Conservation (phyloP, 2,329 filamentous ascomycete species). For the Penicillium decumbens region DNA sequence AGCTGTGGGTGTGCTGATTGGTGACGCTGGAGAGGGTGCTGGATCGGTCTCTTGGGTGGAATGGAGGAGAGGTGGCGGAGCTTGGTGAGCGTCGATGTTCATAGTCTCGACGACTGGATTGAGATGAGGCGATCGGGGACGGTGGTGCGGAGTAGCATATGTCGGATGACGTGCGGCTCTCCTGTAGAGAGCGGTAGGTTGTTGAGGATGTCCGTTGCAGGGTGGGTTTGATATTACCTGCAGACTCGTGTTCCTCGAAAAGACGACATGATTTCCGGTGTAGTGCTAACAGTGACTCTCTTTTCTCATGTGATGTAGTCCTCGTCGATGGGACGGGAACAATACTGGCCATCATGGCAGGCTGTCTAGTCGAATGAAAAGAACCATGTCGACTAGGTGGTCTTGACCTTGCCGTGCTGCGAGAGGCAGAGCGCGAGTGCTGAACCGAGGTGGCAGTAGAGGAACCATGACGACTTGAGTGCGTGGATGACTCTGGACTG, state of each 20-base stretch:
- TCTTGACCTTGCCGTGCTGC: slow-evolving; percentile 30
- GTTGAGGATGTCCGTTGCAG: slow-evolving; percentile 9
- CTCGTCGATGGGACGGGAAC: slow-evolving; percentile 22
- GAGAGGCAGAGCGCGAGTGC: slow-evolving; percentile 33
- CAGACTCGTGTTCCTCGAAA: slow-evolving; percentile 28
- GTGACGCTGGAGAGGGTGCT: slow-evolving; percentile 14
- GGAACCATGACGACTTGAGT: slow-evolving; percentile 19
- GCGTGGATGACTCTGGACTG: slow-evolving; percentile 7
- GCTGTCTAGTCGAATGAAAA: slow-evolving; percentile 28
- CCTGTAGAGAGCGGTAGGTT: slow-evolving; percentile 6
- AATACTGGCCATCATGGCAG: slow-evolving; percentile 22
- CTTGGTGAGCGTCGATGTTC: slow-evolving; percentile 14
- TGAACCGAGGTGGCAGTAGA: slow-evolving; percentile 25
- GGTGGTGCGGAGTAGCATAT: slow-evolving; percentile 16
- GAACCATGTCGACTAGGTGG: slow-evolving; percentile 29
- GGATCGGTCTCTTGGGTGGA: slow-evolving; percentile 12
- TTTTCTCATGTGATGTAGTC: slow-evolving; percentile 22
- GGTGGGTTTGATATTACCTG: slow-evolving; percentile 3
- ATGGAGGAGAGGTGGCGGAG: slow-evolving; percentile 6
- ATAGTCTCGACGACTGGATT: slow-evolving; percentile 12
- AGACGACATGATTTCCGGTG: slow-evolving; percentile 42
- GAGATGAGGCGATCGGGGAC: slow-evolving; percentile 16
- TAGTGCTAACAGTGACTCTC: slow-evolving; percentile 36
- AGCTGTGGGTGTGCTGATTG: slow-evolving; percentile 19
- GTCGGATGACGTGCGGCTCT: slow-evolving; percentile 14